phyloP scores from a whole-genome alignment of 495 filamentous ascomycete species.

The Tuber borchii region DNA sequence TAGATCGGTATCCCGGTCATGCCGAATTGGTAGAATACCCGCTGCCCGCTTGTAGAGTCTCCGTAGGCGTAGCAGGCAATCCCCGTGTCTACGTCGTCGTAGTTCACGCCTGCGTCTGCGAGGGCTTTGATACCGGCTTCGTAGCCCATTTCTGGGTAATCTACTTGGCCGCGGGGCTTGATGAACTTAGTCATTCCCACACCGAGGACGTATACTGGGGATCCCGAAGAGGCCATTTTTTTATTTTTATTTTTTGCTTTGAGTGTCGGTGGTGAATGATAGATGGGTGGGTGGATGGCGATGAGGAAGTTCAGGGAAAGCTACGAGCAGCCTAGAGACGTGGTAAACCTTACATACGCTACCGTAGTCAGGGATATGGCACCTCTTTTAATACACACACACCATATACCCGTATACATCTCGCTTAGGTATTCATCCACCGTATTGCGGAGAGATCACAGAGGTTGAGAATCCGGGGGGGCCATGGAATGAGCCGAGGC shows the following conservation, averaged over 20 bases:
- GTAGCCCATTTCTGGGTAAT: conserved; percentile 84
- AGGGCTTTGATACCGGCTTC: conserved; percentile 94
- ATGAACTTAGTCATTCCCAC: conserved; percentile 99
- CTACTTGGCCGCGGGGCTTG: conserved; percentile 88
- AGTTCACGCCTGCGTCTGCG: conserved; percentile 89
- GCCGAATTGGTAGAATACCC: conserved; percentile 98
- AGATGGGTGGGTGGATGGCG: neutral
- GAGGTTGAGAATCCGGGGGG: neutral
- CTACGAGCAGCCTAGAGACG: neutral
- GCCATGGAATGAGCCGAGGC: neutral
- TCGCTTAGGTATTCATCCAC: neutral
- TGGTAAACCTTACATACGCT: neutral
- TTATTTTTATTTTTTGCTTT: neutral
- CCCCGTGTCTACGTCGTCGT: conserved; percentile 92
- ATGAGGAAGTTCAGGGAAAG: neutral
- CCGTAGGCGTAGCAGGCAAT: conserved; percentile 98
- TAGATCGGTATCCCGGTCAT: conserved; percentile 93
- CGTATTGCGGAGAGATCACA: neutral
- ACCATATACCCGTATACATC: neutral
- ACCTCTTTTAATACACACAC: too few relatives aligned
- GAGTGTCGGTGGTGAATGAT: neutral
- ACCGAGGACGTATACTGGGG: conserved; percentile 78
- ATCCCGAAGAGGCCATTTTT: conserved; percentile 17
- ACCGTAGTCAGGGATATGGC: too few relatives aligned
- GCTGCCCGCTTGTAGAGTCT: conserved; percentile 89